phyloP scores from a whole-genome alignment of 306 rosid genomes.

The Betula pendula region DNA sequence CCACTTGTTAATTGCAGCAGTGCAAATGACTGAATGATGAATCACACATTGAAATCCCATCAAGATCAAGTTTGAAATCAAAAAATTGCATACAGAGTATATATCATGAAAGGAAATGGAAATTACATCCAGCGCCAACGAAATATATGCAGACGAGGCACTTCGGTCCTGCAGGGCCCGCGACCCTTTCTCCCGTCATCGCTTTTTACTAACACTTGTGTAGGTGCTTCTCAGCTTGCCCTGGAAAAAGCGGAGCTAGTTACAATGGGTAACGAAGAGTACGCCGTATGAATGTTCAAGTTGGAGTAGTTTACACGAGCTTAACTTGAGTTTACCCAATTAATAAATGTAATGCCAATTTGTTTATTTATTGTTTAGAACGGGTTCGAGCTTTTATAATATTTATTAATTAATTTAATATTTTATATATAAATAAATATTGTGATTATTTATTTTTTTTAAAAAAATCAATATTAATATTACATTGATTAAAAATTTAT shows the following conservation, averaged over 20 bases:
- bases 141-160: slow-evolving; percentile 58
- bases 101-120: slow-evolving; percentile 11
- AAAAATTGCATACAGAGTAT: not conserved
- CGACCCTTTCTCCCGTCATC: slow-evolving; percentile 76
- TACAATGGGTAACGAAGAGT: too few relatives aligned
- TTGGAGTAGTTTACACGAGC: too few relatives aligned
- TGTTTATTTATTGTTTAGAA: too few relatives aligned
- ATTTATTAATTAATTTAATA: too few relatives aligned
- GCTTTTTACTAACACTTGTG: slow-evolving; percentile 8
- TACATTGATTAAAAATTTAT: too few relatives aligned
- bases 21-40: slow-evolving; percentile 55
- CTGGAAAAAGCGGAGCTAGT: not conserved
- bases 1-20: slow-evolving; percentile 53
- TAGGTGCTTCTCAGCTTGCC: not conserved
- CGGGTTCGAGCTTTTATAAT: too few relatives aligned
- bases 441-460: too few relatives aligned
- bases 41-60: not conserved
- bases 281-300: too few relatives aligned
- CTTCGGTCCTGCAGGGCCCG: slow-evolving; percentile 95
- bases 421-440: too few relatives aligned
- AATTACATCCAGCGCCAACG: slow-evolving; percentile 79
- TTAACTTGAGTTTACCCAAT: too few relatives aligned
- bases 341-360: too few relatives aligned
- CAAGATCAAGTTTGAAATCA: not conserved
- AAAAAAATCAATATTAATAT: too few relatives aligned